phyloP scores from a whole-genome alignment of 2,329 filamentous ascomycete species.

The Neoscytalidium dimidiatum region DNA sequence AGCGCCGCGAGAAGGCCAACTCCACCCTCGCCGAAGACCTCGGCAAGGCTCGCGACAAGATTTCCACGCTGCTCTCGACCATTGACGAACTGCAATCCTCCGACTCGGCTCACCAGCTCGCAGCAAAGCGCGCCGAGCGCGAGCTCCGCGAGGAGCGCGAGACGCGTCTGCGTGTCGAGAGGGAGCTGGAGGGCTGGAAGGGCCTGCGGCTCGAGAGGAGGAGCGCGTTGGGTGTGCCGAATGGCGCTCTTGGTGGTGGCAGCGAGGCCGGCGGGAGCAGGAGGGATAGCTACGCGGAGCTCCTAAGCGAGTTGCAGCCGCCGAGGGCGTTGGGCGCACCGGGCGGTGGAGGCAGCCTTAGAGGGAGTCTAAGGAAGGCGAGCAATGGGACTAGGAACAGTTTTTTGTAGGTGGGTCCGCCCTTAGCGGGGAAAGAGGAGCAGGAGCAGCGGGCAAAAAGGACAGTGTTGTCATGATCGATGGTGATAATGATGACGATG shows the following conservation, averaged over 20 bases:
- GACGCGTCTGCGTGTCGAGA: slow-evolving; percentile 76
- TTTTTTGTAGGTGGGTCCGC: slow-evolving; percentile 22
- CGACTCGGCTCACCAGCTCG: slow-evolving; percentile 79
- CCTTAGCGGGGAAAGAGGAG: slow-evolving; percentile 10
- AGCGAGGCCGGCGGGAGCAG: slow-evolving; percentile 48
- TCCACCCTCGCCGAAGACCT: slow-evolving; percentile 80
- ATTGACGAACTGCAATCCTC: slow-evolving; percentile 93
- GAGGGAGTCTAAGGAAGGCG: neutral
- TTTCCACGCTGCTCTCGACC: slow-evolving; percentile 82
- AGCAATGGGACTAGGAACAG: slow-evolving; percentile 11
- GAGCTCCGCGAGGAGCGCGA: slow-evolving; percentile 89
- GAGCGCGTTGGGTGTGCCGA: slow-evolving; percentile 36
- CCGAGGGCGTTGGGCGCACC: neutral
- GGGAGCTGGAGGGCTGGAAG: slow-evolving; percentile 84
- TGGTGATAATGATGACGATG: neutral
- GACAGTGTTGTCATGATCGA: neutral
- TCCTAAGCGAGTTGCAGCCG: slow-evolving; percentile 15
- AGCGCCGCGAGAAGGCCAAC: slow-evolving; percentile 89
- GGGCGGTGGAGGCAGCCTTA: slow-evolving; percentile 5
- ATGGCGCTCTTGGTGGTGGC: slow-evolving; percentile 26
- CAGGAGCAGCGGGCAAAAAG: neutral
- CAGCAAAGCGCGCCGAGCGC: slow-evolving; percentile 81
- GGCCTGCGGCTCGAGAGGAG: slow-evolving; percentile 64
- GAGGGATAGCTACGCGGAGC: slow-evolving; percentile 35
- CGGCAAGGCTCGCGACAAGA: slow-evolving; percentile 81